phyloP scores from a whole-genome alignment of 2,329 filamentous ascomycete genomes.

The Nothopassalora personata region DNA sequence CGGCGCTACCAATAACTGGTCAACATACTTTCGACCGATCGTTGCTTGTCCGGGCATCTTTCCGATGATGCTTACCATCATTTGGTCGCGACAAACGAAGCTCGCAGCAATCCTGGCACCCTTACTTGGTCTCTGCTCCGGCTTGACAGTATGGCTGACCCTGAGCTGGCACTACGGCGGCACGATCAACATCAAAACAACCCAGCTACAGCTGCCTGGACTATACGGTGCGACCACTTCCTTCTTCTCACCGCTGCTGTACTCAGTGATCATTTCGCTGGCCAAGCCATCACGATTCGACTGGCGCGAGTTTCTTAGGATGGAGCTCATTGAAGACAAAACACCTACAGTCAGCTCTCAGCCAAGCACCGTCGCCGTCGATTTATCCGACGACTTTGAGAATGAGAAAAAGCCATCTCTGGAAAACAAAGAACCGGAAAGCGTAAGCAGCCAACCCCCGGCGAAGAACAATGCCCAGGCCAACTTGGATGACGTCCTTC shows the following conservation, averaged over 20 bases:
- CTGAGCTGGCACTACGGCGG: slow-evolving; percentile 39
- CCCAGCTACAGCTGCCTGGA: slow-evolving; percentile 37
- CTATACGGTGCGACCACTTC: slow-evolving; percentile 44
- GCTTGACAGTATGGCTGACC: slow-evolving; percentile 41
- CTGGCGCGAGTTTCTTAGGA: slow-evolving; percentile 44
- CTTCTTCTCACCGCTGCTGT: slow-evolving; percentile 44
- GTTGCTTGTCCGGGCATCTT: slow-evolving; percentile 43
- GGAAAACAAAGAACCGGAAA: not conserved
- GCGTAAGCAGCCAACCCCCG: not conserved
- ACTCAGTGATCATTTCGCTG: slow-evolving; percentile 43
- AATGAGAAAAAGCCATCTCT: slow-evolving; percentile 1
- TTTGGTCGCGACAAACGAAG: slow-evolving; percentile 44
- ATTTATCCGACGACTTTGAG: not conserved
- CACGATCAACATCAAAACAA: slow-evolving; percentile 39
- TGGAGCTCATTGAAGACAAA: slow-evolving; percentile 42
- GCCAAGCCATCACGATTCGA: slow-evolving; percentile 33
- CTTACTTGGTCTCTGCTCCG: slow-evolving; percentile 40
- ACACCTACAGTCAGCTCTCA: slow-evolving; percentile 9
- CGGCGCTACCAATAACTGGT: slow-evolving; percentile 47
- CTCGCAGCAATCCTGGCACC: slow-evolving; percentile 43
- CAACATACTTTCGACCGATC: slow-evolving; percentile 39
- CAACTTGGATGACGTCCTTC: slow-evolving; percentile 32
- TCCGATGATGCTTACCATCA: slow-evolving; percentile 41
- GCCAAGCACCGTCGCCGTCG: not conserved
- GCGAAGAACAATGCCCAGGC: not conserved